Evolutionary conservation across 208 protist species (phyloP), one percentile per base, ranked within the genome.

Genomic region (Leishmania tropica): DNA sequence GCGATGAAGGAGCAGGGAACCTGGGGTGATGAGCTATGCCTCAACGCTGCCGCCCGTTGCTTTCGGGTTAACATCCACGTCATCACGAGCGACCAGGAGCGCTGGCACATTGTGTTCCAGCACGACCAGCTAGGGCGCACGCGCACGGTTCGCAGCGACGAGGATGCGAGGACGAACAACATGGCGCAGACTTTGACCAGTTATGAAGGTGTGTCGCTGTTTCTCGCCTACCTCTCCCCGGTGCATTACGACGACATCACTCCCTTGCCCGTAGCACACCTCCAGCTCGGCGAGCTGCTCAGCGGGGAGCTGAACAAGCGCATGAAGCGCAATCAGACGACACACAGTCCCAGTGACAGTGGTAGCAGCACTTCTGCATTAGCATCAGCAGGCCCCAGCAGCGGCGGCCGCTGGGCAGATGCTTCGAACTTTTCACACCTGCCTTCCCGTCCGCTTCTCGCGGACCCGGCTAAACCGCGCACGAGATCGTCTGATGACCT

Each of bases 161-260:
- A 64, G 53, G 45, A 35, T n/a, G 48, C 40, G 7, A 15, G 10
- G 70, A 60, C 13, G 53, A 45, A 19, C 17, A 47, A 10, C 31
- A 19, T 76, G 8, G 64, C 60, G 56, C 45, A 35, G 65, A 21
- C 60, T 10, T 77, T 74, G 15, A 78, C 68, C 24, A 62, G 62
- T 17, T 74, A 62, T 70, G 58, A 79, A 56, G 81, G 64, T 54
- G 76, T 95, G 51, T 90, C 86, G 54, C 83, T 97, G 21, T 97
- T 97, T 78, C 87, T 97, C 53, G 83, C 88, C 17, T 97, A 97
- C 83, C 78, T 90, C 11, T 75, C 85, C 11, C 91, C 92, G 15
- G 91, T 97, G 80, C 94, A 97, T 86, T 97, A 93, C 84, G 87
- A 97, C 70, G 94, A 97, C 79, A 86, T 97, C 76, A 89, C 82